phyloP scores from a whole-genome alignment of 306 rosid species.

The Leucaena leucocephala region DNA sequence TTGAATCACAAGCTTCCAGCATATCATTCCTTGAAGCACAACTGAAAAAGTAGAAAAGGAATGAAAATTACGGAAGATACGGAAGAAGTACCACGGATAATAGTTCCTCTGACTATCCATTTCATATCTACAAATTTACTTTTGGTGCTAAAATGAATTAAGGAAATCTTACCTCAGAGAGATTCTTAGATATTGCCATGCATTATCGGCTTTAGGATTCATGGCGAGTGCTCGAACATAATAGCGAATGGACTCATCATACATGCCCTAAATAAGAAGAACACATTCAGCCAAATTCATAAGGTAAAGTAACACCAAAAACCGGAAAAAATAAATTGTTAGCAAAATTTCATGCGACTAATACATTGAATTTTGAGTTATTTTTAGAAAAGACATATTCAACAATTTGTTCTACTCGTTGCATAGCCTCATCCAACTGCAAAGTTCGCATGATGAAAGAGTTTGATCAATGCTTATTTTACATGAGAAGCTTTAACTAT shows the following conservation, averaged over 20 bases:
- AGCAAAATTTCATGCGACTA: neutral
- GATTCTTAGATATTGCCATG: constrained; percentile 97
- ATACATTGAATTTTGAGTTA: neutral
- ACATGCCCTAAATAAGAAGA: constrained; percentile 65
- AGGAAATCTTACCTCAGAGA: constrained; percentile 71
- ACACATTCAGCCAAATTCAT: constrained; percentile 19
- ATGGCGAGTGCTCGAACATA: constrained; percentile 93
- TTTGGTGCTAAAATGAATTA: neutral
- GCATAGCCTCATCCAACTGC: neutral
- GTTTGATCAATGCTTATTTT: neutral
- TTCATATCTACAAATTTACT: neutral
- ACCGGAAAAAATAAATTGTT: too few species aligned
- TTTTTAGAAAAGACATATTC: too few species aligned
- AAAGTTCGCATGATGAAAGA: constrained; percentile 3
- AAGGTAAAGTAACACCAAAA: neutral
- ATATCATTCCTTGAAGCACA: constrained; percentile 95
- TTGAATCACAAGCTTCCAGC: constrained; percentile 91
- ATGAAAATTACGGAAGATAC: neutral
- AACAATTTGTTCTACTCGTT: neutral
- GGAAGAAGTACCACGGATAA: constrained; percentile 13
- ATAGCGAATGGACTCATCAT: constrained; percentile 88
- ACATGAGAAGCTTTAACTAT: neutral
- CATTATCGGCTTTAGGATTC: constrained; percentile 98
- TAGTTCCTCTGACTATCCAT: neutral
- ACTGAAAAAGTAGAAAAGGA: constrained; percentile 53